phyloP scores from a whole-genome alignment of 352 stramenopile genomes.

The Lagenidium sp. region DNA sequence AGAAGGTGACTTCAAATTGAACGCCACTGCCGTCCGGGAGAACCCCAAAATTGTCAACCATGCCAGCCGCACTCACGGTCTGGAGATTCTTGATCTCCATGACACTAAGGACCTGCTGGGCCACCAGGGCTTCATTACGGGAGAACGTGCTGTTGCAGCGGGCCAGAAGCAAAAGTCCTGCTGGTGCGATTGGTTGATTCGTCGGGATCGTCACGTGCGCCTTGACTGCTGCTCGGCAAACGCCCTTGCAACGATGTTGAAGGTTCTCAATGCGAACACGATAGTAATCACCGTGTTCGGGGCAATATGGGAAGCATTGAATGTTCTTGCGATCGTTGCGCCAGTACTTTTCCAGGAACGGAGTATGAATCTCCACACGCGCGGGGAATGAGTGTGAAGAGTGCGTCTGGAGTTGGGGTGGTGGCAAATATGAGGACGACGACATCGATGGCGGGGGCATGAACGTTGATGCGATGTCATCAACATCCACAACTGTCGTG shows the following conservation, averaged over 20 bases:
- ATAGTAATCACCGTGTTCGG: constrained; percentile 87
- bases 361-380: constrained; percentile 67
- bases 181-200: constrained; percentile 19
- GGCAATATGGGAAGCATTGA: constrained; percentile 87
- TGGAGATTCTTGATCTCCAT: constrained; percentile 68
- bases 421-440: constrained; percentile 13
- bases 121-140: constrained; percentile 38
- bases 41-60: constrained; percentile 46
- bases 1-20: constrained; percentile 78
- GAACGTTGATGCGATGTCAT: constrained; percentile 42
- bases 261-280: constrained; percentile 81
- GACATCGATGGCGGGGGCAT: constrained; percentile 20
- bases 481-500: constrained; percentile 28
- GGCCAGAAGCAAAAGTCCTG: constrained; percentile 48
- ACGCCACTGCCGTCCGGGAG: constrained; percentile 26
- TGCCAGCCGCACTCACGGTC: constrained; percentile 49
- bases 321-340: constrained; percentile 91
- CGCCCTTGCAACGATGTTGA: constrained; percentile 75
- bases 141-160: constrained; percentile 84
- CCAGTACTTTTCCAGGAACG: constrained; percentile 87
- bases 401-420: constrained; percentile 12
- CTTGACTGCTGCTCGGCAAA: constrained; percentile 75
- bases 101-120: constrained; percentile 34
- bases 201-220: constrained; percentile 52
- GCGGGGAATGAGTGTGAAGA: constrained; percentile 28